Percentiles rank a stretch among this genome's conserved stretches.
Evolutionary conservation across 805 yeast species (phyloP).

Genomic region (Candida succiphila): DNA sequence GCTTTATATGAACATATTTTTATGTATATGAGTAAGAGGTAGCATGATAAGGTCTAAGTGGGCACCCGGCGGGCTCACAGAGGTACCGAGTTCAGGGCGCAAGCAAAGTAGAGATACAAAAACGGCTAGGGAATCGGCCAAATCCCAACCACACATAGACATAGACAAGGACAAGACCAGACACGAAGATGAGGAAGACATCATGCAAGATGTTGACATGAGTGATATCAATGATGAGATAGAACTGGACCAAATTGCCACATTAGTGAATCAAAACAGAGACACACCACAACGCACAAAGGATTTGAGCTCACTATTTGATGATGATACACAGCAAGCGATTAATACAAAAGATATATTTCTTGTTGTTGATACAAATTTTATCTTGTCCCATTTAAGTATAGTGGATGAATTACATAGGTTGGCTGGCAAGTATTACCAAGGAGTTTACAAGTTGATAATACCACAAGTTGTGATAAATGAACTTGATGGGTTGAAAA

Average conservation of each 20-base stretch:
- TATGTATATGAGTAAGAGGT: too few species aligned
- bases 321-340: too few species aligned
- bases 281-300: too few species aligned
- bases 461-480: constrained; percentile 62
- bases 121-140: too few species aligned
- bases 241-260: constrained; percentile 9
- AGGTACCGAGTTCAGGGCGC: too few species aligned
- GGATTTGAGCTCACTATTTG: too few species aligned
- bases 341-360: constrained; percentile 8
- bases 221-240: constrained; percentile 8
- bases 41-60: background rate
- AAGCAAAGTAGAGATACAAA: too few species aligned
- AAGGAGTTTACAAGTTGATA: constrained; percentile 36
- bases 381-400: constrained; percentile 57
- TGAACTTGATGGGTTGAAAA: constrained; percentile 81
- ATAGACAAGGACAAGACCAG: too few species aligned
- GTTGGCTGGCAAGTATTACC: constrained; percentile 28
- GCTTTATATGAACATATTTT: background rate
- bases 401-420: constrained; percentile 43
- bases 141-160: too few species aligned
- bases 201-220: constrained; percentile 9
- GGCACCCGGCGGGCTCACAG: constrained; percentile 1
- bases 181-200: too few species aligned
- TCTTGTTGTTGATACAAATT: constrained; percentile 77
- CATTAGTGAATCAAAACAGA: too few species aligned